Conservation (phyloP, 306 rosid genomes). For the Bauhinia variegata region DNA sequence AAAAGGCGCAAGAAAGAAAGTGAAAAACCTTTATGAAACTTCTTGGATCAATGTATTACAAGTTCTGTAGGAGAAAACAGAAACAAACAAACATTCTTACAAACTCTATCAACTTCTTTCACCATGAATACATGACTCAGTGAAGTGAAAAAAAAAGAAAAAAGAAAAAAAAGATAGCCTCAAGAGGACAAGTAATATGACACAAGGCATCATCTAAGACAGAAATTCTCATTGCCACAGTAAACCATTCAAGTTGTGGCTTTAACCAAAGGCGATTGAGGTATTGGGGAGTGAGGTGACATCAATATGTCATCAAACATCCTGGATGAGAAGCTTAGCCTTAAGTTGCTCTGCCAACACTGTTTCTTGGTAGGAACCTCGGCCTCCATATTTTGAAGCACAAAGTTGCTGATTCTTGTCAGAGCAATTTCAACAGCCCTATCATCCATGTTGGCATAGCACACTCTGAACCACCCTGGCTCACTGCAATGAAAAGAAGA, state of each 20-base stretch:
- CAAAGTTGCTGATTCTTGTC: slow-evolving; percentile 54
- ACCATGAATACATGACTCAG: slow-evolving; percentile 18
- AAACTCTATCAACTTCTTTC: too few species aligned
- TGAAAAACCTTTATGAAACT: slow-evolving; percentile 5
- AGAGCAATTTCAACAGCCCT: slow-evolving; percentile 59
- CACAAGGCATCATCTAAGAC: too few species aligned
- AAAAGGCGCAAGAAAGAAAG: neutral
- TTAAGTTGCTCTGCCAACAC: slow-evolving; percentile 50
- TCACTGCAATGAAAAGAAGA: slow-evolving; percentile 75
- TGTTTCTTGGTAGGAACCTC: slow-evolving; percentile 43
- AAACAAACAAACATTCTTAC: slow-evolving; percentile 39
- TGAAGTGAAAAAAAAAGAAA: slow-evolving; percentile 41
- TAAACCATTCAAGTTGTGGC: slow-evolving; percentile 34
- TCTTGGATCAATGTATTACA: slow-evolving; percentile 16
- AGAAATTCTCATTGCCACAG: too few species aligned
- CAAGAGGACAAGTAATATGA: too few species aligned
- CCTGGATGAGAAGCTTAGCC: slow-evolving; percentile 47
- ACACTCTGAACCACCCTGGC: slow-evolving; percentile 88
- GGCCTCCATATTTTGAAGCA: slow-evolving; percentile 41
- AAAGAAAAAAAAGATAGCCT: slow-evolving; percentile 32
- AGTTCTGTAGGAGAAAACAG: slow-evolving; percentile 23
- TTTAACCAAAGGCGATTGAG: slow-evolving; percentile 72
- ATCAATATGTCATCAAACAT: slow-evolving; percentile 56
- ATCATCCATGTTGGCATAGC: slow-evolving; percentile 86
- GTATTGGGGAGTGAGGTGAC: slow-evolving; percentile 73